Base-by-base conservation (phyloP, 805 yeast species). In the Ogataea degrootiae region DNA sequence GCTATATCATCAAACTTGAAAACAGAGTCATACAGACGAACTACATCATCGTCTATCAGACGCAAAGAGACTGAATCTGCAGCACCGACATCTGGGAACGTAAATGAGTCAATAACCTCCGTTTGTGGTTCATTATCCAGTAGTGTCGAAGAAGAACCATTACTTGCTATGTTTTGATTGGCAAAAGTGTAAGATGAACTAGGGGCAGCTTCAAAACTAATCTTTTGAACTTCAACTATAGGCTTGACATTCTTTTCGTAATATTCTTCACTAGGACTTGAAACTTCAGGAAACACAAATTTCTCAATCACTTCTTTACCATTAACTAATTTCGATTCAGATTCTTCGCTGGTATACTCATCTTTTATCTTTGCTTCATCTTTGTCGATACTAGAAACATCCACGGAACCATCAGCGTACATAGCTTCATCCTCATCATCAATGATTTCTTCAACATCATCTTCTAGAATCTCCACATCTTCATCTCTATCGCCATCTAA, bases 61-160 rank as follows among this genome's bases (percentile, higher is more conserved):
- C 43, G 34, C 45, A 54, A 45, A 17, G 43, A 5, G 5, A 47
- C 50, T 2, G 46, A 26, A 26, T 54, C 53, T 2, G 43, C 43
- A 31, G 26, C 17, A 22, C 41, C 43, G n/a, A 57, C 58, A 12
- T 51, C 56, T 0, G 65, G 63, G 41, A 61, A 61, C 4, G 40
- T 23, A 39, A 59, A 60, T 8, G 50, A 44, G 15, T 58, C 62
- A 31, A 58, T 58, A 9, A 47, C 51, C 33, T 58, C 60, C 33
- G 50, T 34, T 31, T 33, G 37, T 42, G 37, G 36, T 37, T 19
- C 35, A 11, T 41, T 42, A 21, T 48, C 43, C 26, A 17, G 16
- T 36, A 8, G 12, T 17, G 12, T 5, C 14, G 12, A 5, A 26
- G 31, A 26, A 26, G 31, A 5, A 26, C 12, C 31, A 26, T 26